phyloP scores from a whole-genome alignment of 1,139 yeast genomes.

The Yamadazyma friedrichii region DNA sequence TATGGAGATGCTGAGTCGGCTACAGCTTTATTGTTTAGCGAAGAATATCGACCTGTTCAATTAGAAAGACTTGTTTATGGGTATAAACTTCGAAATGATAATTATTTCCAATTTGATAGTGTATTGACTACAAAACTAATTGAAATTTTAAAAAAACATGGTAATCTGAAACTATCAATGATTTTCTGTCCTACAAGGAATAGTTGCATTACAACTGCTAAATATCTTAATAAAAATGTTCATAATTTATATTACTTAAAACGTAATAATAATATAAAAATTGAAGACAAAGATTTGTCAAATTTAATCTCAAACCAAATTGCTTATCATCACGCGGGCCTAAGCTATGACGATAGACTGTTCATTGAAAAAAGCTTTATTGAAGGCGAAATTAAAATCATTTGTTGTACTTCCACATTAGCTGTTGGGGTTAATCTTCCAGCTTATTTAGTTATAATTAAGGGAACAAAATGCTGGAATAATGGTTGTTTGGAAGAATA shows the following conservation, averaged over 20 bases:
- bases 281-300: conserved; percentile 24
- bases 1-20: conserved; percentile 79
- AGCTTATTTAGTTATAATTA: conserved; percentile 50
- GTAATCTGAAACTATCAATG: conserved; percentile 41
- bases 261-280: conserved; percentile 2
- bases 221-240: conserved; percentile 18
- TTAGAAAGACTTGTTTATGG: conserved; percentile 44
- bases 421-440: conserved; percentile 66
- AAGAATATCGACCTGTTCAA: conserved; percentile 44
- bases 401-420: conserved; percentile 59
- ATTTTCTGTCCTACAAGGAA: conserved; percentile 56
- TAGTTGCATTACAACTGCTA: conserved; percentile 47
- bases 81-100: conserved; percentile 30
- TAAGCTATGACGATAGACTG: conserved; percentile 46
- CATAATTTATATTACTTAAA: not conserved
- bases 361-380: conserved; percentile 18
- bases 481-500: conserved; percentile 49
- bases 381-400: conserved; percentile 36
- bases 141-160: conserved; percentile 34
- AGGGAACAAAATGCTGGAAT: conserved; percentile 56
- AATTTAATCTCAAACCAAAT: conserved; percentile 32
- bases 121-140: conserved; percentile 14
- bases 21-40: conserved; percentile 38
- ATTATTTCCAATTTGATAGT: conserved; percentile 43
- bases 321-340: conserved; percentile 61